phyloP scores from a whole-genome alignment of 202 grass and related monocot genomes.

The Zizania palustris region DNA sequence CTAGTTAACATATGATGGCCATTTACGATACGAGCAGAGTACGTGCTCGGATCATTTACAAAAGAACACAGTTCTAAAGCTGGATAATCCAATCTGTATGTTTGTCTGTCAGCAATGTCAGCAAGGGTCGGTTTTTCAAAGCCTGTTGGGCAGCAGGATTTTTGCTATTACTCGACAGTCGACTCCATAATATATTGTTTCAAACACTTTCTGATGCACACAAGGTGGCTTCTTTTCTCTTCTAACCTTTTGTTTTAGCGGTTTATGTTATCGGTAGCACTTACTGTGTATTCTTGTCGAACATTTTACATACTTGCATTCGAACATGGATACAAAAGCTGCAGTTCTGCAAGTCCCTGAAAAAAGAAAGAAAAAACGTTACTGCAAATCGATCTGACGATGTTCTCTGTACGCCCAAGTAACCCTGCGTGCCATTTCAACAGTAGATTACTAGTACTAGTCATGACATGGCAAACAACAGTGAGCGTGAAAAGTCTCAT shows the following conservation, averaged over 20 bases:
- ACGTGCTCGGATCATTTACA: too few species aligned
- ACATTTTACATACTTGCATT: neutral
- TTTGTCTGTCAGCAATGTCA: too few species aligned
- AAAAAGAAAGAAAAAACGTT: neutral
- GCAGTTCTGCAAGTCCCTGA: neutral
- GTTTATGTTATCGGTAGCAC: neutral
- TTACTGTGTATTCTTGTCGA: neutral
- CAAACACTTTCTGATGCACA: neutral
- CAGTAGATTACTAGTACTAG: too few species aligned
- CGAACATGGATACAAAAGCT: neutral
- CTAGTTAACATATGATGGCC: too few species aligned
- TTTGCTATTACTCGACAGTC: neutral
- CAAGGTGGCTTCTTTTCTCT: neutral
- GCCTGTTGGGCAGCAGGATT: too few species aligned
- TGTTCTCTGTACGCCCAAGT: too few species aligned
- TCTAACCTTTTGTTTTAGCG: neutral
- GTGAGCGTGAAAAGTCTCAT: neutral
- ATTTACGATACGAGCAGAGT: too few species aligned
- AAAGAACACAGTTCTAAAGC: too few species aligned
- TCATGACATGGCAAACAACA: neutral
- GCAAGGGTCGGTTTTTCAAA: too few species aligned
- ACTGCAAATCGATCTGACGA: too few species aligned
- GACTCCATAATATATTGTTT: neutral
- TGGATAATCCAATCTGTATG: too few species aligned
- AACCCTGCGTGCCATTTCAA: too few species aligned